Base-by-base conservation (phyloP, 148 eudicot species). In the Dysphania ambrosioides region DNA sequence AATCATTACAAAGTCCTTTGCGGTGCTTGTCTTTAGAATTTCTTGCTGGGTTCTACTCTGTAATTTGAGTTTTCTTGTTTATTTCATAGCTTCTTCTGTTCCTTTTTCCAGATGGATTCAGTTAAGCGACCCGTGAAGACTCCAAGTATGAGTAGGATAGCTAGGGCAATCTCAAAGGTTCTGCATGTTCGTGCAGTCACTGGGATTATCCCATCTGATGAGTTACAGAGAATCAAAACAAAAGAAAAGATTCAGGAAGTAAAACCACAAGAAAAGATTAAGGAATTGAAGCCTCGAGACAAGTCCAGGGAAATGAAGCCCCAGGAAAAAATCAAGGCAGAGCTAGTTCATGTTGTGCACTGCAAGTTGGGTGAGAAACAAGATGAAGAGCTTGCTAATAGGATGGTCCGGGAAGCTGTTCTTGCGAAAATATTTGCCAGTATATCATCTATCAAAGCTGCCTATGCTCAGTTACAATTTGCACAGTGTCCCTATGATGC, bases 401-500 rank as follows among this genome's bases (percentile, higher is more conserved):
- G 75, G 64, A 67, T 73, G 8, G 85, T 82, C 8, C 71, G 68
- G 19, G 93, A 90, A 79, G 92, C 97, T 72, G 86, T 96, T 36
- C 79, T 96, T 40, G 97, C 94, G 0, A 89, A 87, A 68, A 55
- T 88, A 34, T 96, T 96, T 77, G 90, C 99, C 9, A 82, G 84
- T 73, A 72, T 96, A 73, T 96, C 99, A 40, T 42, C 90, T 4
- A 75, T 89, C 40, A 96, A 96, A 84, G 93, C 99, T 34, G 88
- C 94, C 0, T 96, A 96, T 83, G 92, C 91, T 1, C 85, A 89
- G 36, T 64, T 96, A 85, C 99, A 96, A 68, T 82, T 81, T 72
- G 83, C 93, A 66, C 97, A 92, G 67, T 85, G 88, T 70, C 99
- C 99, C 31, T 96, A 92, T 40, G 93, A 96, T 76, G 86, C 80